Conservation (phyloP, 2,329 filamentous ascomycete genomes). For the Zasmidium citrigriseum region DNA sequence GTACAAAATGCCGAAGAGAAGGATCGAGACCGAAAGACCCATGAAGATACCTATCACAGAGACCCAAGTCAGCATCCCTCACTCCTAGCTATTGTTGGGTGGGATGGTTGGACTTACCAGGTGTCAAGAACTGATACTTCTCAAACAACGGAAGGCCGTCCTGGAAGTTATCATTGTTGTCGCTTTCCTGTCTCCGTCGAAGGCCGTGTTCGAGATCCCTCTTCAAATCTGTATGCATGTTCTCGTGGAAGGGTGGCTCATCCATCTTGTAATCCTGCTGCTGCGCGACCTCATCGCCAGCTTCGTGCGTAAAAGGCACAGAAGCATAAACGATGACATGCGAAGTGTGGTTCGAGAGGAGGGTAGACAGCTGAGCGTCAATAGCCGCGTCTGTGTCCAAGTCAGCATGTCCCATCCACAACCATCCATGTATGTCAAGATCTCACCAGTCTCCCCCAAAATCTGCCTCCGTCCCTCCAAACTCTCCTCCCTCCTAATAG, state of each 20-base stretch:
- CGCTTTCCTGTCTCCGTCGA: constrained; percentile 34
- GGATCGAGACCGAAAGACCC: constrained; percentile 68
- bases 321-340: constrained; percentile 15
- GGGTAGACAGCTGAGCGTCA: not conserved
- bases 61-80: not conserved
- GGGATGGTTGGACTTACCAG: constrained; percentile 58
- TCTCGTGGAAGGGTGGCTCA: constrained; percentile 60
- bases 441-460: constrained; percentile 2
- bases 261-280: constrained; percentile 62
- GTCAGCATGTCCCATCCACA: not conserved
- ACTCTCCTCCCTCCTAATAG: constrained; percentile 7
- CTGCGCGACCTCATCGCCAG: constrained; percentile 2
- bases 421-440: not conserved
- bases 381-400: not conserved
- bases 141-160: constrained; percentile 69
- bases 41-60: constrained; percentile 77
- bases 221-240: constrained; percentile 72
- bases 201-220: constrained; percentile 54
- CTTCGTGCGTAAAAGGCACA: not conserved
- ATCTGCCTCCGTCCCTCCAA: not conserved
- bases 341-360: constrained; percentile 14
- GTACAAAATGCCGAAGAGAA: constrained; percentile 76
- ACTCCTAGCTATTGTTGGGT: not conserved
- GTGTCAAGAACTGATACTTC: constrained; percentile 91
- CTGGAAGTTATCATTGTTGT: constrained; percentile 25